Evolutionary conservation across 1,284 basidiomycete species (phyloP).

Genomic region (Sporisorium graminicola): DNA sequence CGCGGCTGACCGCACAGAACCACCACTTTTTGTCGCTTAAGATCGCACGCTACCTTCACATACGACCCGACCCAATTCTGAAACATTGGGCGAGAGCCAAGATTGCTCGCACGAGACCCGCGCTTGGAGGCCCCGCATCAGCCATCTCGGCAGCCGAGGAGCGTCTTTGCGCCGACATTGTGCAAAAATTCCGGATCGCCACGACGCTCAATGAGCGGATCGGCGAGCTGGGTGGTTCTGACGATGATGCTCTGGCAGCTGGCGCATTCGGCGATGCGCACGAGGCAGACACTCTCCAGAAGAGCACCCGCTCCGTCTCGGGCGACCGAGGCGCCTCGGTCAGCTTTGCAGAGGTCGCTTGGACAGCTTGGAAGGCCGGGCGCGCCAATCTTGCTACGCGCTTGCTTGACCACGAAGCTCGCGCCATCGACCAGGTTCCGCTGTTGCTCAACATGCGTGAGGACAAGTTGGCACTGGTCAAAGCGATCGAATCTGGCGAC

Average conservation of each 20-base stretch:
- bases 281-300: not conserved
- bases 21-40: constrained; percentile 91
- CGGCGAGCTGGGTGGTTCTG: constrained; percentile 26
- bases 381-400: constrained; percentile 85
- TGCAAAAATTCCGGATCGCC: constrained; percentile 83
- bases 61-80: constrained; percentile 87
- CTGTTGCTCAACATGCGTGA: constrained; percentile 93
- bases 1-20: constrained; percentile 86
- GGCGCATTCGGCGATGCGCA: not conserved
- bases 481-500: constrained; percentile 94
- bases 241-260: constrained; percentile 11
- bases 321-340: constrained; percentile 71
- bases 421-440: constrained; percentile 92
- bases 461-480: constrained; percentile 85
- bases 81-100: constrained; percentile 97
- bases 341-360: constrained; percentile 94
- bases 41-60: constrained; percentile 84
- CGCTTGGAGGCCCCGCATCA: constrained; percentile 25
- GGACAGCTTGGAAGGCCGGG: constrained; percentile 92
- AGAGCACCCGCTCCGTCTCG: not conserved
- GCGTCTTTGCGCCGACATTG: constrained; percentile 82
- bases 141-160: constrained; percentile 74
- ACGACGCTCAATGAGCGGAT: constrained; percentile 62
- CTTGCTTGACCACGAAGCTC: constrained; percentile 91
- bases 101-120: constrained; percentile 78